Conservation (phyloP, 257 asterid genomes). For the Cordia subcordata region DNA sequence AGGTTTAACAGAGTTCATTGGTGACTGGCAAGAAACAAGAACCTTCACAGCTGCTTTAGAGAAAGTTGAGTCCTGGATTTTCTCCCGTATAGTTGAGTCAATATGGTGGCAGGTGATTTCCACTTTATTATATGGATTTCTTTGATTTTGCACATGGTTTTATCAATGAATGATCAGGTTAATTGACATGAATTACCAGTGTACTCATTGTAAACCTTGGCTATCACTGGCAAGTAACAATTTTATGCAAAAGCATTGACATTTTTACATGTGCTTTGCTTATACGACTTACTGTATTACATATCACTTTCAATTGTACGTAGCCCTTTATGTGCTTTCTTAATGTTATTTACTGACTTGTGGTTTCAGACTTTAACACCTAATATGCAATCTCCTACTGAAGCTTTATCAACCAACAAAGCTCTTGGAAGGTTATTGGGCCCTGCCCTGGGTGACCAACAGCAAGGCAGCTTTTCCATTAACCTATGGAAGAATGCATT, state of each 20-base stretch:
- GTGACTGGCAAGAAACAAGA: slow-evolving; percentile 94
- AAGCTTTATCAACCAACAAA: slow-evolving; percentile 30
- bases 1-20: slow-evolving; percentile 52
- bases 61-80: slow-evolving; percentile 92
- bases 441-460: slow-evolving; percentile 71
- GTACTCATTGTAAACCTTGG: too few relatives aligned
- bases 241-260: too few relatives aligned
- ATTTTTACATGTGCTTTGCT: too few relatives aligned
- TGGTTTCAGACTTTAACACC: slow-evolving; percentile 74
- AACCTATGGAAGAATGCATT: slow-evolving; percentile 82
- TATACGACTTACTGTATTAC: too few relatives aligned
- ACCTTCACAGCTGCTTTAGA: slow-evolving; percentile 76
- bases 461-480: slow-evolving; percentile 76
- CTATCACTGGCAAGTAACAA: too few relatives aligned
- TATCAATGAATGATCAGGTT: too few relatives aligned
- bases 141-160: too few relatives aligned
- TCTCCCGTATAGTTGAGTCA: slow-evolving; percentile 85
- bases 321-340: background rate
- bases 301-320: background rate
- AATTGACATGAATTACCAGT: too few relatives aligned
- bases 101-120: slow-evolving; percentile 98
- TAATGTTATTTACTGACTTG: background rate
- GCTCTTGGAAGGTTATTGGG: slow-evolving; percentile 43
- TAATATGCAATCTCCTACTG: slow-evolving; percentile 78
- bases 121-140: background rate